Percentiles rank a stretch among this genome's conserved stretches.
Evolutionary conservation across 208 protist genomes (phyloP).

Genomic region (Acanthamoeba sp.): DNA sequence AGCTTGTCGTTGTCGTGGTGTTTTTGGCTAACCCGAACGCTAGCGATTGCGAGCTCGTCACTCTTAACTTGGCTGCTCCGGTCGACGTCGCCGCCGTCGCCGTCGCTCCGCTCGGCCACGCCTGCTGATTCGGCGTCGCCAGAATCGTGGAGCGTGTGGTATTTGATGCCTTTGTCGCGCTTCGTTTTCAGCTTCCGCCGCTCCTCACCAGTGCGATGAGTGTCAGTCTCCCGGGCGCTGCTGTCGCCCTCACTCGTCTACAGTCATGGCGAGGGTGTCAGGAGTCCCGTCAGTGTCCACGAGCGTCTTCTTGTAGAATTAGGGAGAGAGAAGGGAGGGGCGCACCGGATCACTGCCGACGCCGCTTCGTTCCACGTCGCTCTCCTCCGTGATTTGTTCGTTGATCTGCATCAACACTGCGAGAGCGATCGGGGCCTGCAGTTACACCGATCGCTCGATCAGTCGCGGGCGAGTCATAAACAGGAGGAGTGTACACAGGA

Average conservation of each 20-base stretch:
- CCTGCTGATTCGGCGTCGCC: not conserved
- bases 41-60: not conserved
- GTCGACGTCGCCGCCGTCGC: not conserved
- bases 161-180: not conserved
- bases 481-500: not conserved
- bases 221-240: not conserved
- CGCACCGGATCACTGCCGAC: not conserved
- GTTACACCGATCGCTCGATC: not conserved
- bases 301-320: no score
- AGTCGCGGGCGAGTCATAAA: not conserved
- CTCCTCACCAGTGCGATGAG: not conserved
- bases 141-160: not conserved
- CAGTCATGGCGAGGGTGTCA: no score
- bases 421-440: constrained; percentile 35
- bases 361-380: not conserved
- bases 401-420: constrained; percentile 43
- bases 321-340: not conserved
- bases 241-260: not conserved
- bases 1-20: not conserved
- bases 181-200: not conserved
- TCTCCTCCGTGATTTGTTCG: not conserved
- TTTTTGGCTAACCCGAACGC: not conserved
- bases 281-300: no score
- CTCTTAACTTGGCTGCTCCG: not conserved
- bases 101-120: not conserved